phyloP scores from a whole-genome alignment of 306 rosid species.

The Echinosophora koreensis region DNA sequence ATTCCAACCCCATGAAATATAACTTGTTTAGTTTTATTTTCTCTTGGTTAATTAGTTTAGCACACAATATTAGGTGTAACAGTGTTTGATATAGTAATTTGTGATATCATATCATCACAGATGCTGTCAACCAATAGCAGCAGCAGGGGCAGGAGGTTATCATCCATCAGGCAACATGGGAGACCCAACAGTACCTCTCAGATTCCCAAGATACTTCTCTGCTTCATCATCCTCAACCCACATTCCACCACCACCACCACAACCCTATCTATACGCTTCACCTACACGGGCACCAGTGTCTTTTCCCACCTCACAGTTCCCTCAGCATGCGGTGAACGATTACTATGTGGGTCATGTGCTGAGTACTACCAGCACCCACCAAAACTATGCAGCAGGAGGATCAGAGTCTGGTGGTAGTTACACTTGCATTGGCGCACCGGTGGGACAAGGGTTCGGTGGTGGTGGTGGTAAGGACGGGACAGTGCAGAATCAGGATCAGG shows the following conservation, averaged over 20 bases:
- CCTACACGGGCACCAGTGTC: constrained; percentile 63
- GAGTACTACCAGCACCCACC: constrained; percentile 33
- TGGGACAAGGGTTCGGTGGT: constrained; percentile 63
- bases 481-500: constrained; percentile 44
- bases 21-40: not conserved
- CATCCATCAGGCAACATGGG: constrained; percentile 59
- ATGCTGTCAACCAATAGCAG: constrained; percentile 74
- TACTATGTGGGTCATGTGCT: constrained; percentile 82
- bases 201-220: constrained; percentile 81
- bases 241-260: constrained; percentile 51
- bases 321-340: constrained; percentile 61
- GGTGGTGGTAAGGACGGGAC: constrained; percentile 60
- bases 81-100: constrained; percentile 16
- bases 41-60: not conserved
- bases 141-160: constrained; percentile 61
- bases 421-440: constrained; percentile 93
- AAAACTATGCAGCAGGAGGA: constrained; percentile 36
- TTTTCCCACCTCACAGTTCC: constrained; percentile 54
- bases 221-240: constrained; percentile 69
- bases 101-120: constrained; percentile 46
- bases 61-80: not conserved
- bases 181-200: constrained; percentile 70
- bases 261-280: constrained; percentile 65
- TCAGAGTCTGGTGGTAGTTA: constrained; percentile 44
- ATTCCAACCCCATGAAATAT: not conserved